These are phyloP conservation scores for Hypoxylon rickii DNA, from an alignment of 495 filamentous ascomycete genomes.

Conservation along the genomic window DNA sequence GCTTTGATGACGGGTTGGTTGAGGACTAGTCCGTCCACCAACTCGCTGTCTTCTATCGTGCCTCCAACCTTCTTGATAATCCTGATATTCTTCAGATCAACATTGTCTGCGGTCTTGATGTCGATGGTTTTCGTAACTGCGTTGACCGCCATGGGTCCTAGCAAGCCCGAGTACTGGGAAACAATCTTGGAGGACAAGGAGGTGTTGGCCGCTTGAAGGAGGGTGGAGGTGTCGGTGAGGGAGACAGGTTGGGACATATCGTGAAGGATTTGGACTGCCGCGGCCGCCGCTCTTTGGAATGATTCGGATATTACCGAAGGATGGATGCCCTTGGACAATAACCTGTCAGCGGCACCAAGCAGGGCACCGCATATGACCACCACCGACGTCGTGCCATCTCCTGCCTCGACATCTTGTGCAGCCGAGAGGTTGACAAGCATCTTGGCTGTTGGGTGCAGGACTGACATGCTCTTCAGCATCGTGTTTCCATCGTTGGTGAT, in stretches of 20 bases:
- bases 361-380: constrained; percentile 96
- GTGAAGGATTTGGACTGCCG: constrained; percentile 86
- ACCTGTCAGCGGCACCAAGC: constrained; percentile 87
- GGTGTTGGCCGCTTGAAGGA: constrained; percentile 95
- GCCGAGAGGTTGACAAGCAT: constrained; percentile 98
- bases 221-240: constrained; percentile 81
- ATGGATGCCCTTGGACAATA: constrained; percentile 92
- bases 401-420: constrained; percentile 97
- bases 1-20: constrained; percentile 93
- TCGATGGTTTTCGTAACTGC: constrained; percentile 94
- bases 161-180: constrained; percentile 87
- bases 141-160: constrained; percentile 96
- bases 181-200: constrained; percentile 99
- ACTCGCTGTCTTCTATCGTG: constrained; percentile 97
- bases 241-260: constrained; percentile 95
- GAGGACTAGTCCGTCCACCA: constrained; percentile 92
- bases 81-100: constrained; percentile 92
- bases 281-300: constrained; percentile 90
- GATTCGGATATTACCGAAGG: constrained; percentile 96
- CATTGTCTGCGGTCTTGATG: constrained; percentile 91
- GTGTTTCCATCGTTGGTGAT: constrained; percentile 99
- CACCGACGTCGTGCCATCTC: constrained; percentile 97
- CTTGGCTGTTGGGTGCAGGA: constrained; percentile 97
- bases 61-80: constrained; percentile 98
- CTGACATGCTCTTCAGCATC: constrained; percentile 97